Base-by-base conservation (phyloP, 805 yeast species). In the Spathaspora arborariae region DNA sequence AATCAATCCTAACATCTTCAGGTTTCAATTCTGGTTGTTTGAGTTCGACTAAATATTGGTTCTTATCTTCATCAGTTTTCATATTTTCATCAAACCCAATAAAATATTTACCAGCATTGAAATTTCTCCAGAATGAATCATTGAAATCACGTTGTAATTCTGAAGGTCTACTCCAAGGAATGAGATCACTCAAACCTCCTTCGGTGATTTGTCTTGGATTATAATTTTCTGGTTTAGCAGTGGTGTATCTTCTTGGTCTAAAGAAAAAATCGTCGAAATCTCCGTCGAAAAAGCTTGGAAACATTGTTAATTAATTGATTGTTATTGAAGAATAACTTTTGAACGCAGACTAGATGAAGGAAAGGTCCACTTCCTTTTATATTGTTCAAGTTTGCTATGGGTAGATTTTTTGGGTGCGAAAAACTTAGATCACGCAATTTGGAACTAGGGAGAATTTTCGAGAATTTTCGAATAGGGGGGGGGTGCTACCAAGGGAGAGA, bases 1-100 rank as follows among this genome's bases (percentile, higher is more conserved):
- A 56, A 39, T 63, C 63, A 43, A 62, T 51, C 27, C 52, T 56
- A 36, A 62, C 53, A 40, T 56, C 57, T 26, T 57, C 56, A 40
- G 53, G 47, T 8, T 51, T 45, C 22, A 58, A 48, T 20, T 55
- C 44, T 46, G 5, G n/a, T 9, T 37, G 51, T 51, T 20, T 53
- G 57, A 13, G 42, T 49, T 30, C 36, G 35, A 63, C 58, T 15
- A 56, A 19, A 44, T 63, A 63, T 37, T 55, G 54, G 40, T 57
- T 62, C 20, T 56, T 20, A 42, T 55, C 58, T 50, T 63, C 68
- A 10, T 49, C 53, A 21, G 61, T 49, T 15, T 58, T 51, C 35
- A 58, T 54, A 45, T 54, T 54, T 33, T 56, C 57, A 47, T 48
- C 52, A 38, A 54, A 50, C 9, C 52, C 54, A 22, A 46, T 35